These are phyloP conservation scores for Penicillium tannophilum DNA, from an alignment of 495 filamentous ascomycete species.

Conservation along the genomic window DNA sequence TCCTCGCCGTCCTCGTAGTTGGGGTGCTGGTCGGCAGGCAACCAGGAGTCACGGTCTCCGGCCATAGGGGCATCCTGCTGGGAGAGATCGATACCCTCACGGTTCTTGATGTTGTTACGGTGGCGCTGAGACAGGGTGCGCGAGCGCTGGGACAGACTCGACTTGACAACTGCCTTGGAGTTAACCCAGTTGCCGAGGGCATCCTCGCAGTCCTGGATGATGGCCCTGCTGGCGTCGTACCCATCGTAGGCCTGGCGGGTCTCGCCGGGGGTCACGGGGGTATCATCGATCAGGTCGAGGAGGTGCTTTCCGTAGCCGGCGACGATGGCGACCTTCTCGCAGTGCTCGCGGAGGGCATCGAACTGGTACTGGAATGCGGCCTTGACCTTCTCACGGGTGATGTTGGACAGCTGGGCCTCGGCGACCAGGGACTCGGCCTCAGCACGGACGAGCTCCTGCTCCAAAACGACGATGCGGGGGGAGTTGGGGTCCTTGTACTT, in stretches of 20 bases:
- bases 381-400: conserved; percentile 99
- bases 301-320: conserved; percentile 97
- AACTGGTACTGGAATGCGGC: conserved; percentile 98
- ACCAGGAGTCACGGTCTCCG: conserved; percentile 83
- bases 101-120: conserved; percentile 60
- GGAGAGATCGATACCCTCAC: conserved; percentile 73
- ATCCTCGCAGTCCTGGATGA: conserved; percentile 99
- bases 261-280: conserved; percentile 94
- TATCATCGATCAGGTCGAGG: conserved; percentile 92
- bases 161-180: conserved; percentile 82
- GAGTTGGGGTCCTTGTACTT: conserved; percentile 99
- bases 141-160: conserved; percentile 81
- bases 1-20: conserved; percentile 62
- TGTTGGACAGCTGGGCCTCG: conserved; percentile 97
- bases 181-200: conserved; percentile 95
- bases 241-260: conserved; percentile 96
- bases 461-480: conserved; percentile 93
- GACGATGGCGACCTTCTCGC: conserved; percentile 97
- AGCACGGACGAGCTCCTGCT: conserved; percentile 97
- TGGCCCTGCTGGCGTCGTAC: conserved; percentile 97
- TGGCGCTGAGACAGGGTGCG: conserved; percentile 85
- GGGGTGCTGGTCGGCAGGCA: conserved; percentile 77
- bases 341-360: conserved; percentile 95
- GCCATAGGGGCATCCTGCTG: conserved; percentile 81
- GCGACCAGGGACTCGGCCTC: conserved; percentile 98